Conservation (phyloP, 805 yeast species). For the Wickerhamomyces subpelliculosus region DNA sequence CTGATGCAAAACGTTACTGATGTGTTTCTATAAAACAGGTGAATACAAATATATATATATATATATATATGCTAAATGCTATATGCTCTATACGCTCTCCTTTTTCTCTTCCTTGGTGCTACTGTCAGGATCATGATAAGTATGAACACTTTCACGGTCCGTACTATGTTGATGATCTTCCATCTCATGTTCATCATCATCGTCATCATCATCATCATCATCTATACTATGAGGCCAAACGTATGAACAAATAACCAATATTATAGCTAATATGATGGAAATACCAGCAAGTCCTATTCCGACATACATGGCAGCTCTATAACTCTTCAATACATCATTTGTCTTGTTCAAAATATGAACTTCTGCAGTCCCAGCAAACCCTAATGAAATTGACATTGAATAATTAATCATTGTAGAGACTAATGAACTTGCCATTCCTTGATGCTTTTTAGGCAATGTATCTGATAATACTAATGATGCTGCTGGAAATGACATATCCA, state of each 20-base stretch:
- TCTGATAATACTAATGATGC: slow-evolving; percentile 58
- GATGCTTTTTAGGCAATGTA: slow-evolving; percentile 52
- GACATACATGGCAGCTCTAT: slow-evolving; percentile 50
- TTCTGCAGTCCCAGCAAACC: slow-evolving; percentile 66
- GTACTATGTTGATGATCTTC: neutral
- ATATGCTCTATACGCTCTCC: no score
- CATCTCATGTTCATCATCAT: neutral
- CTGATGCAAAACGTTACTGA: no score
- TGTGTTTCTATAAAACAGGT: no score
- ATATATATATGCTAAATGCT: no score
- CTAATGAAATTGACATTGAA: slow-evolving; percentile 63
- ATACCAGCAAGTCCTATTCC: slow-evolving; percentile 55
- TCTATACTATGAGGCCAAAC: neutral
- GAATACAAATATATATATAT: no score
- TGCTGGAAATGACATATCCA: slow-evolving; percentile 77
- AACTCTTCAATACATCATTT: slow-evolving; percentile 31
- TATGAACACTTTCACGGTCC: no score
- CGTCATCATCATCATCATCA: neutral
- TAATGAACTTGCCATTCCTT: slow-evolving; percentile 74
- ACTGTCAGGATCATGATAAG: no score
- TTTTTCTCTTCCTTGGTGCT: no score
- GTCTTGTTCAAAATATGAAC: slow-evolving; percentile 26
- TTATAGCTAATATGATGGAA: slow-evolving; percentile 30
- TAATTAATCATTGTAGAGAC: slow-evolving; percentile 67
- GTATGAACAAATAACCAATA: slow-evolving; percentile 1